Base-by-base conservation (phyloP, 176 grass and related monocot genomes). In the Triticum urartu region DNA sequence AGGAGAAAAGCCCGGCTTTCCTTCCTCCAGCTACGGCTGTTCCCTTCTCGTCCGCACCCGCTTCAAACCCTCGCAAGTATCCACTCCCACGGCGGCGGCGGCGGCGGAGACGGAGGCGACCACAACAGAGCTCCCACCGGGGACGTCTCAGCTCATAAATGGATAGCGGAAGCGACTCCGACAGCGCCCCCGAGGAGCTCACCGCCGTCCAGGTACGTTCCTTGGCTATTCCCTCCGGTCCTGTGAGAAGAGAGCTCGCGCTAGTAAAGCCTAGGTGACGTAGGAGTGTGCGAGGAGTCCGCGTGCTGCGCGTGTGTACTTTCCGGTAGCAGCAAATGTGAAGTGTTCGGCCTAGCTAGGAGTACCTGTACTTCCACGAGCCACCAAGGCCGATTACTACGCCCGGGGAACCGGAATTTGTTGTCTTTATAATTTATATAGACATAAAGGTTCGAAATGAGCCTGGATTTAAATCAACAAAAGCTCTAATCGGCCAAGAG, bases 161-260 rank as follows among this genome's bases (percentile, higher is more conserved):
- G 89, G 89, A 88, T 39, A 91, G 89, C 52, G 89, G 89, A 20
- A 88, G 89, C 86, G 89, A 91, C 0, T 85, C 86, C 22, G 89
- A 91, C 52, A 18, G 70, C 11, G 86, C 86, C 2, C 89, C 89
- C 9, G 86, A 91, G 86, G 86, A 88, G 89, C 89, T 91, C 81
- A 91, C 89, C 52, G 81, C 89, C 77, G 48, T 81, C 70, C 89
- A 91, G 86, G 89, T 91, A 75, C 70, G 13, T 28, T 15, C 18
- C 45, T 5, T 24, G 7, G 50, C 2, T n/a, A 38, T 54, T 9
- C 21, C 50, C 45, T 4, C 28, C 10, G 10, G 9, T 50, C 71
- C 72, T 3, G 7, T 30, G 5, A 21, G 64, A 56, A 13, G 20
- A 24, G 0, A 32, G 14, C 25, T 20, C 45, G 45, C 25, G 14